Evolutionary conservation across 768 basidiomycete genomes (phyloP).

Genomic region (Tephrocybe sp.): DNA sequence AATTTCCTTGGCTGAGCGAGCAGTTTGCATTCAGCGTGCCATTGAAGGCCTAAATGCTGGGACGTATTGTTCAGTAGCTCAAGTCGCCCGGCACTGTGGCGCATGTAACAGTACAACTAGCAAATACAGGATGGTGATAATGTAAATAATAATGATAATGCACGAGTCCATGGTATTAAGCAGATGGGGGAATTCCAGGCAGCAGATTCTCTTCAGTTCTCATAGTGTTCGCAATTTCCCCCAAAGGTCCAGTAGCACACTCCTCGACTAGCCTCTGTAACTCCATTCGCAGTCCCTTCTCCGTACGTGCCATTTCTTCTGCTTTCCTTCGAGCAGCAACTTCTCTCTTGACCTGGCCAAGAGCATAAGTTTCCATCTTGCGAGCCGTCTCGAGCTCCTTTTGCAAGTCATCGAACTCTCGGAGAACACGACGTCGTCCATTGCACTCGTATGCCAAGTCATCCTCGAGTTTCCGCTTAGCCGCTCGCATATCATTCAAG

Average conservation of each 20-base stretch:
- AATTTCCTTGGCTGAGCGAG: too few relatives aligned
- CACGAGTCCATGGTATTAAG: conserved; percentile 1
- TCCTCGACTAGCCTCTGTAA: conserved; percentile 11
- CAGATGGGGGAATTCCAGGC: background rate
- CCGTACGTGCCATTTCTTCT: conserved; percentile 54
- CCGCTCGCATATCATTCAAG: conserved; percentile 30
- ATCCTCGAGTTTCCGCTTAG: conserved; percentile 47
- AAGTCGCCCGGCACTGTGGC: too few relatives aligned
- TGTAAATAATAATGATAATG: conserved; percentile 5
- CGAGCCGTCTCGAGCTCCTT: conserved; percentile 30
- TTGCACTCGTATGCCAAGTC: conserved; percentile 31
- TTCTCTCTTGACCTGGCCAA: conserved; percentile 31
- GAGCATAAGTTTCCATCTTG: conserved; percentile 27
- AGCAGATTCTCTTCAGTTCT: conserved; percentile 6
- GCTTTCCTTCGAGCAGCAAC: conserved; percentile 64
- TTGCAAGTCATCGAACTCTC: conserved; percentile 29
- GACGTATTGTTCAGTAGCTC: too few relatives aligned
- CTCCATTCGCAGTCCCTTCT: conserved; percentile 21
- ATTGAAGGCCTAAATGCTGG: too few relatives aligned
- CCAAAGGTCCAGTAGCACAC: conserved; percentile 6
- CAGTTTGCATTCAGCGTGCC: conserved; percentile 1
- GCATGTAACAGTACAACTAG: too few relatives aligned
- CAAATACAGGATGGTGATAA: background rate
- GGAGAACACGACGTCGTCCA: conserved; percentile 34
- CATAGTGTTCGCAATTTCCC: conserved; percentile 10